These are phyloP conservation scores for Penicillium sp. DNA, from an alignment of 2,329 filamentous ascomycete species.

Conservation along the genomic window DNA sequence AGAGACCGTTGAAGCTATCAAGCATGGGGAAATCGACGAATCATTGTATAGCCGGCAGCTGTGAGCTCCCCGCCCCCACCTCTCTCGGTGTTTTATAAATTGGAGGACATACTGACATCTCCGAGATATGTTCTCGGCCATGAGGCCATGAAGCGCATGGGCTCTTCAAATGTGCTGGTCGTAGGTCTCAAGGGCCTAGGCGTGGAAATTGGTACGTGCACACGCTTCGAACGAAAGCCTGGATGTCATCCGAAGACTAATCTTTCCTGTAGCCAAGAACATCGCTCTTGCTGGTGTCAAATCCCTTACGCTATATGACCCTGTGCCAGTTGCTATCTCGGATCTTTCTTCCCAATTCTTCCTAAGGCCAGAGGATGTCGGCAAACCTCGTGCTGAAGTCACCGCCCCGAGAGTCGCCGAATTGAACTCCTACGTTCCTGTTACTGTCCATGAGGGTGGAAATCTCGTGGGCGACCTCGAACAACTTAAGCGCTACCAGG, in stretches of 20 bases:
- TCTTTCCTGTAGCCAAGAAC: constrained; percentile 72
- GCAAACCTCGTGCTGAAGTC: constrained; percentile 81
- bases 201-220: constrained; percentile 69
- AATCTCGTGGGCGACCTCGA: constrained; percentile 72
- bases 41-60: constrained; percentile 65
- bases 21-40: constrained; percentile 64
- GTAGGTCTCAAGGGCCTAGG: constrained; percentile 89
- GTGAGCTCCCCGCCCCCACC: constrained; percentile 26
- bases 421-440: constrained; percentile 92
- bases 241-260: constrained; percentile 1
- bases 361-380: constrained; percentile 79
- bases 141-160: constrained; percentile 97
- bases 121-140: constrained; percentile 64
- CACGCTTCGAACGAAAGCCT: not conserved
- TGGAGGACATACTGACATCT: constrained; percentile 11
- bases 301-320: constrained; percentile 90
- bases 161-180: constrained; percentile 88
- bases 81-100: not conserved
- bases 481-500: constrained; percentile 85
- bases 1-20: constrained; percentile 57
- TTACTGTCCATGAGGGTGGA: constrained; percentile 63
- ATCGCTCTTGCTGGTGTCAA: constrained; percentile 97
- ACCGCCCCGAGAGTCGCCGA: constrained; percentile 88
- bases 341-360: constrained; percentile 98
- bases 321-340: constrained; percentile 73